Conservation (phyloP, 202 grass and related monocot species). For the Saccharum hybrid region DNA sequence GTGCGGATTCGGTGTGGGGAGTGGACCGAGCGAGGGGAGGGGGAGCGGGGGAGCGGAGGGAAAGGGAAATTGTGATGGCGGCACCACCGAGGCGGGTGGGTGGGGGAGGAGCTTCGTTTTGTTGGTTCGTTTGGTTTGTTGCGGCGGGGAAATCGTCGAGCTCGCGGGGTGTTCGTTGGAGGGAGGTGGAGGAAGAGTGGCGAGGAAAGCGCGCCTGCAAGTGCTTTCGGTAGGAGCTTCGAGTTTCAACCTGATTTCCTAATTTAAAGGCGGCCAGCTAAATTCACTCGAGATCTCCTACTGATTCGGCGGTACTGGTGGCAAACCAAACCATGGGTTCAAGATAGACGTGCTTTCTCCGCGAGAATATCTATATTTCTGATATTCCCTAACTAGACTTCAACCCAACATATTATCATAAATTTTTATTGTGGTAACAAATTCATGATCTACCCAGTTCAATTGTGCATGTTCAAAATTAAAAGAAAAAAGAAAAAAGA, state of each 20-base stretch:
- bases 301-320: too few relatives aligned
- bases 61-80: neutral
- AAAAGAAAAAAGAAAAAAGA: too few relatives aligned
- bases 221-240: neutral
- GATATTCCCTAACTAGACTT: too few relatives aligned
- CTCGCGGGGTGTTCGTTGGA: neutral
- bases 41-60: neutral
- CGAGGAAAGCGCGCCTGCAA: neutral
- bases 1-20: neutral
- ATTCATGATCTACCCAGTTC: too few relatives aligned
- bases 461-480: too few relatives aligned
- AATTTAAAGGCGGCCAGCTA: neutral
- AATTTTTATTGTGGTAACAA: too few relatives aligned
- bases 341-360: too few relatives aligned
- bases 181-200: neutral
- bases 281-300: neutral
- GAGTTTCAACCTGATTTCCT: neutral
- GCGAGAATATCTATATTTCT: too few relatives aligned
- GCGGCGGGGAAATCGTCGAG: slow-evolving; percentile 6
- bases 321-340: too few relatives aligned
- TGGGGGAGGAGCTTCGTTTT: neutral
- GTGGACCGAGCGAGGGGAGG: neutral
- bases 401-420: too few relatives aligned
- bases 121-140: neutral
- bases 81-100: slow-evolving; percentile 29